phyloP scores from a whole-genome alignment of 768 basidiomycete genomes.

The Udeniomyces megalosporus region DNA sequence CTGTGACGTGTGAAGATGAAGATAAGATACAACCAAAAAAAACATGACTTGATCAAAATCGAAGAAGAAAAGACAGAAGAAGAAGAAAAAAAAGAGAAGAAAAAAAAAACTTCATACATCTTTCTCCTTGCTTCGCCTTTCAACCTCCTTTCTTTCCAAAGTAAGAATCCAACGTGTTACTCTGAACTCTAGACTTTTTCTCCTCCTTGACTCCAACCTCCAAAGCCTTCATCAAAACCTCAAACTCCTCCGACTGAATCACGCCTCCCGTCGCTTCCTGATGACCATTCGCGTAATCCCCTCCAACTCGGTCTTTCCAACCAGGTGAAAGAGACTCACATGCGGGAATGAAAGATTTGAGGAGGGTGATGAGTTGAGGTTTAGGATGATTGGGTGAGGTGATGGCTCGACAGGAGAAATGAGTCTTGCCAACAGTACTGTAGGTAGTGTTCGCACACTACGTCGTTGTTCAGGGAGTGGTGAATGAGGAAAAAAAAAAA shows the following conservation, averaged over 20 bases:
- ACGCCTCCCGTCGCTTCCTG: background rate
- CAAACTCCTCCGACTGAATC: background rate
- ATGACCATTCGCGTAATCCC: background rate
- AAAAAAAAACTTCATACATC: too few species aligned
- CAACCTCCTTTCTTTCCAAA: background rate
- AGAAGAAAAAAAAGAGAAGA: too few species aligned
- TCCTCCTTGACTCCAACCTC: slow-evolving; percentile 1
- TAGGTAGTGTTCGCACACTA: background rate
- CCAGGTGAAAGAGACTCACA: background rate
- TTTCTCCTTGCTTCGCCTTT: too few species aligned
- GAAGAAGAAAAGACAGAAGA: too few species aligned
- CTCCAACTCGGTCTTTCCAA: background rate
- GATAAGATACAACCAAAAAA: too few species aligned
- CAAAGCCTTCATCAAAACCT: background rate
- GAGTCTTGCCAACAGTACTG: background rate
- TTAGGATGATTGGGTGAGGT: background rate
- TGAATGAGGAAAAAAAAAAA: background rate
- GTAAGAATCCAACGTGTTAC: background rate
- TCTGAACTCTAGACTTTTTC: background rate
- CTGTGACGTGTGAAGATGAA: too few species aligned
- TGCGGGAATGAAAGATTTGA: background rate
- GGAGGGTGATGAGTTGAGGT: background rate
- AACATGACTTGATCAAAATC: too few species aligned
- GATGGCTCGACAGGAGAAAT: background rate
- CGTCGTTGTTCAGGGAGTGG: background rate